These are phyloP conservation scores for Spinellus fusiger DNA, from an alignment of 192 early-diverging fungal genomes.

Conservation along the genomic window DNA sequence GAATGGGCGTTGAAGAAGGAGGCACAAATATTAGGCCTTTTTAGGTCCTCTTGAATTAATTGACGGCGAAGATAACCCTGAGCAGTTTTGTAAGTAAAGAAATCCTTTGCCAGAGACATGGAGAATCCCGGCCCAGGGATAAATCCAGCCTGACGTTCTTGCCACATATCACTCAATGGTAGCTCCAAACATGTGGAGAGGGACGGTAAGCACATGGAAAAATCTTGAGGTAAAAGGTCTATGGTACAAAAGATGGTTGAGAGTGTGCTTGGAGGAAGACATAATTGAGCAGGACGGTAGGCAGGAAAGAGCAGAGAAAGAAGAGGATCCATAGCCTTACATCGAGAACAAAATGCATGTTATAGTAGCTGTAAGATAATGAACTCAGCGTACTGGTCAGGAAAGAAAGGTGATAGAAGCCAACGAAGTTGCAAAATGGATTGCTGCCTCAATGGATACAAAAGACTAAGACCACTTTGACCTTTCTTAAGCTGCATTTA, in stretches of 20 bases:
- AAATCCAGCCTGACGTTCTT: too few species aligned
- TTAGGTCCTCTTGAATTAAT: too few species aligned
- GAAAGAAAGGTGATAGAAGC: neutral
- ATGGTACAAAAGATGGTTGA: neutral
- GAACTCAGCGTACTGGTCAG: too few species aligned
- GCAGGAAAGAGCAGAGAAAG: neutral
- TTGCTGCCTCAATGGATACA: neutral
- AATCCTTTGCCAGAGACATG: too few species aligned
- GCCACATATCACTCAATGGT: too few species aligned
- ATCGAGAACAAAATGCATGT: neutral
- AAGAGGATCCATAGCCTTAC: neutral
- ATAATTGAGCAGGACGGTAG: neutral
- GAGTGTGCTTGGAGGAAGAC: neutral
- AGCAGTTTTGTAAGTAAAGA: too few species aligned
- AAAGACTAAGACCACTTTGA: neutral
- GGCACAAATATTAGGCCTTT: too few species aligned
- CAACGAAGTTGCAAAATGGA: neutral
- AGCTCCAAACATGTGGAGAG: neutral
- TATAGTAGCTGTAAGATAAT: too few species aligned
- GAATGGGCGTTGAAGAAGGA: too few species aligned
- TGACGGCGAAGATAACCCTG: too few species aligned
- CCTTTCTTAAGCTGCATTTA: neutral
- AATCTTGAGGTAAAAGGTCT: neutral
- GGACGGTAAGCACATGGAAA: neutral
- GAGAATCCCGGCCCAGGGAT: too few species aligned